Conservation (phyloP, 129 eudicot species). For the Solidago caesia region DNA sequence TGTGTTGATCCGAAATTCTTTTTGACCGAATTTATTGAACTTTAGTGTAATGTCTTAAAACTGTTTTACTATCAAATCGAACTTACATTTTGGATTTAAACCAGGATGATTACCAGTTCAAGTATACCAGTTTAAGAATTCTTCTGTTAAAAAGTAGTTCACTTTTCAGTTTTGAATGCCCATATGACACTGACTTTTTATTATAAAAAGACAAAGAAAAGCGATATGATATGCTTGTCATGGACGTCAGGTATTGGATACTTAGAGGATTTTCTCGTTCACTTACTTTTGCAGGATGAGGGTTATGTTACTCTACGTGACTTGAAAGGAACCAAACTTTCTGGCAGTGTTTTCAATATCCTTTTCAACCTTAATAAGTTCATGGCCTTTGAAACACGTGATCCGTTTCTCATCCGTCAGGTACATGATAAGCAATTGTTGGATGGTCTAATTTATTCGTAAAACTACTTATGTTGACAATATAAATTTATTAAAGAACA, state of each 20-base stretch:
- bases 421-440: slow-evolving; percentile 29
- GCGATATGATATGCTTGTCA: neutral
- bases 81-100: neutral
- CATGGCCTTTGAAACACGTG: slow-evolving; percentile 98
- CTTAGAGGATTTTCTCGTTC: neutral
- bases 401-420: slow-evolving; percentile 98
- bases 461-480: neutral
- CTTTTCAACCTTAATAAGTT: slow-evolving; percentile 95
- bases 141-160: neutral
- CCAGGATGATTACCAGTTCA: neutral
- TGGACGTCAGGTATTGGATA: neutral
- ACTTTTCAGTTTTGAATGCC: neutral
- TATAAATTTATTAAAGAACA: neutral
- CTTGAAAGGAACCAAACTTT: slow-evolving; percentile 78
- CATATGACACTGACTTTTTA: neutral
- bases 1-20: no score
- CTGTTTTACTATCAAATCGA: neutral
- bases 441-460: neutral
- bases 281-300: slow-evolving; percentile 49
- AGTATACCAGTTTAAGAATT: neutral
- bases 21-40: neutral
- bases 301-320: slow-evolving; percentile 73
- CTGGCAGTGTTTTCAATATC: slow-evolving; percentile 90
- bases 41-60: neutral
- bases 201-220: neutral